Conservation (phyloP, 2,329 filamentous ascomycete genomes). For the Hypoxylon sp. region DNA sequence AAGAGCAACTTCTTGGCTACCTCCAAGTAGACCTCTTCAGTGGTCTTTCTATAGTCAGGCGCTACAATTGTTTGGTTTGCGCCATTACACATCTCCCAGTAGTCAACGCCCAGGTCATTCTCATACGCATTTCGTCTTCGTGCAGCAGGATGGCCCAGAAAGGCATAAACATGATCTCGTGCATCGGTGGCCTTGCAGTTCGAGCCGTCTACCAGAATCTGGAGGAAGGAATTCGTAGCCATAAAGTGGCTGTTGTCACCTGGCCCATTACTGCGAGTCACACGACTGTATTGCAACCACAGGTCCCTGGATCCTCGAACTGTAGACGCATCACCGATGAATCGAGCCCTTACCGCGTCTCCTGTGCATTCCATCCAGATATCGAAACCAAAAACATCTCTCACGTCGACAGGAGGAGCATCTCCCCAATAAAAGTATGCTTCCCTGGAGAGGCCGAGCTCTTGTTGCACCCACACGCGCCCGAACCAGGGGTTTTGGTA, state of each 20-base stretch:
- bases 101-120: slow-evolving; percentile 1
- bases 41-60: slow-evolving; percentile 8
- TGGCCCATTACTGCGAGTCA: slow-evolving; percentile 3
- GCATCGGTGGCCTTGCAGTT: slow-evolving; percentile 5
- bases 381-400: slow-evolving; percentile 4
- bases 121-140: slow-evolving; percentile 3
- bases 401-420: background rate
- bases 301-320: slow-evolving; percentile 8
- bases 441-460: slow-evolving; percentile 4
- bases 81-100: slow-evolving; percentile 1
- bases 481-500: slow-evolving; percentile 12
- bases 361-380: slow-evolving; percentile 6
- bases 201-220: background rate
- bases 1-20: slow-evolving; percentile 2
- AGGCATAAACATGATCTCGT: slow-evolving; percentile 12
- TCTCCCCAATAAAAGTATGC: slow-evolving; percentile 12
- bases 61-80: background rate
- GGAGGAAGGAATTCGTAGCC: slow-evolving; percentile 9
- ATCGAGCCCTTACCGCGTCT: background rate
- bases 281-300: slow-evolving; percentile 13
- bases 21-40: slow-evolving; percentile 16
- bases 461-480: slow-evolving; percentile 18
- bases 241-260: background rate
- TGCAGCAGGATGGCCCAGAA: slow-evolving; percentile 12
- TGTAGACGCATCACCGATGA: background rate